A percentile compares a stretch with the other conserved stretches of the same genome.
phyloP scores from a whole-genome alignment of 2,329 filamentous ascomycete species.

The Cadophora gregata region DNA sequence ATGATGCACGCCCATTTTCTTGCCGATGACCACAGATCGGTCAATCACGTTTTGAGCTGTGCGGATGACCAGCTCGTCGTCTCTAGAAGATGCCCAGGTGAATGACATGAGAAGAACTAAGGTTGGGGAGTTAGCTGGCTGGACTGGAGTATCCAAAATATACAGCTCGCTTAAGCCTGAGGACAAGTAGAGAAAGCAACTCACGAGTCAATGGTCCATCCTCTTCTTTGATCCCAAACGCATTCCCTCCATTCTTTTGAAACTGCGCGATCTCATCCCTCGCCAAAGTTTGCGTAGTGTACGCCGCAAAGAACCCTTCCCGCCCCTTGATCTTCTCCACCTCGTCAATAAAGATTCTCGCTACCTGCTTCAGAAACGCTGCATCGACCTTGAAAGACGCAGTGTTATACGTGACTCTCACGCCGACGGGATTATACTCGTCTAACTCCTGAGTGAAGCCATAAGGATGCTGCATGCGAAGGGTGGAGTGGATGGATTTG shows the following conservation, averaged over 20 bases:
- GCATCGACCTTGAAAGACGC: conserved; percentile 27
- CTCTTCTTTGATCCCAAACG: conserved; percentile 29
- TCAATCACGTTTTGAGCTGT: conserved; percentile 40
- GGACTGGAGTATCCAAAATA: neutral
- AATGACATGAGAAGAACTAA: conserved; percentile 27
- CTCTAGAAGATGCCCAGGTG: conserved; percentile 41
- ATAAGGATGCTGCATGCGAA: neutral
- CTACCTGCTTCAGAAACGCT: conserved; percentile 22
- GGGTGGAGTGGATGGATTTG: neutral
- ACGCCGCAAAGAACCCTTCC: conserved; percentile 13
- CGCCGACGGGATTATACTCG: neutral
- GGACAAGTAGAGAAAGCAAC: neutral
- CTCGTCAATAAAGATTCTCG: conserved; percentile 26
- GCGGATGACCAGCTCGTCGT: conserved; percentile 46
- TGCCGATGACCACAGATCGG: conserved; percentile 39
- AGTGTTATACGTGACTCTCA: conserved; percentile 21
- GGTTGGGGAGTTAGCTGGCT: neutral
- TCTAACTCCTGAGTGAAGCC: conserved; percentile 1
- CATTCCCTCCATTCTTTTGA: conserved; percentile 40
- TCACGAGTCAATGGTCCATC: conserved; percentile 29
- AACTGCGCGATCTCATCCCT: conserved; percentile 16
- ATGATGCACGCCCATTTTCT: conserved; percentile 44
- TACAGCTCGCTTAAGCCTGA: neutral
- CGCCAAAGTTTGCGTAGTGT: conserved; percentile 29
- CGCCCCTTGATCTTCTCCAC: conserved; percentile 19